Conservation (phyloP, 225 moss, liverwort and hornwort genomes). For the Pleurozium schreberi region DNA sequence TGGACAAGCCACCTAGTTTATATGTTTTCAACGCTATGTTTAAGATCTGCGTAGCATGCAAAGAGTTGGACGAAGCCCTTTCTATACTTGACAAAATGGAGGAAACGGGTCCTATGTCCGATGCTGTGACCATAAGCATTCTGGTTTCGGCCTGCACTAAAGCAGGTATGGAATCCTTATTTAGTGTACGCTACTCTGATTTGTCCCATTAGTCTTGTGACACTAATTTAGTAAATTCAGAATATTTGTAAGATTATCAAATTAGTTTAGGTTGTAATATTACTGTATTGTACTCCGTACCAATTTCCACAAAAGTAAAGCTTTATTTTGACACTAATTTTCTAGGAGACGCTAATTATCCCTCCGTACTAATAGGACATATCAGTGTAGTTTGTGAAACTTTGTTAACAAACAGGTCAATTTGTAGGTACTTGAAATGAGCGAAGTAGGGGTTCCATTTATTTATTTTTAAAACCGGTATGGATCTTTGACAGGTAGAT, state of each 20-base stretch:
- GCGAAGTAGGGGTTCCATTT: background rate
- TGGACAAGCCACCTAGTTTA: constrained; percentile 21
- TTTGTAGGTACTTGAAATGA: background rate
- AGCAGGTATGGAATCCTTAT: constrained; percentile 33
- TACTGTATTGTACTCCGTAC: background rate
- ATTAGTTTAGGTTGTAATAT: background rate
- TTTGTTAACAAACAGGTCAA: background rate
- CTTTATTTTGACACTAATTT: background rate
- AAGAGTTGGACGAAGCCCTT: constrained; percentile 51
- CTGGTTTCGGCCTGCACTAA: constrained; percentile 78
- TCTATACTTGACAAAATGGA: constrained; percentile 51
- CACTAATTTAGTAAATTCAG: background rate
- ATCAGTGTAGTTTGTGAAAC: background rate
- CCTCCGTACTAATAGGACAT: background rate
- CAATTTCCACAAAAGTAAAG: too few relatives aligned
- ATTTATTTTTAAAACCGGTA: background rate
- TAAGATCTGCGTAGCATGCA: constrained; percentile 52
- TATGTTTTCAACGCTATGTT: constrained; percentile 62
- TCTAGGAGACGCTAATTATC: background rate
- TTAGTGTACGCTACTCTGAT: background rate
- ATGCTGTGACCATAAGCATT: constrained; percentile 63
- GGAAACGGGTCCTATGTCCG: constrained; percentile 38
- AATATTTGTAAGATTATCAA: background rate
- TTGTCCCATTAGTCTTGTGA: background rate
- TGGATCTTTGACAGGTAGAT: constrained; percentile 31